Evolutionary conservation across 2,329 filamentous ascomycete species (phyloP).

Genomic region (Scedosporium apiospermum): DNA sequence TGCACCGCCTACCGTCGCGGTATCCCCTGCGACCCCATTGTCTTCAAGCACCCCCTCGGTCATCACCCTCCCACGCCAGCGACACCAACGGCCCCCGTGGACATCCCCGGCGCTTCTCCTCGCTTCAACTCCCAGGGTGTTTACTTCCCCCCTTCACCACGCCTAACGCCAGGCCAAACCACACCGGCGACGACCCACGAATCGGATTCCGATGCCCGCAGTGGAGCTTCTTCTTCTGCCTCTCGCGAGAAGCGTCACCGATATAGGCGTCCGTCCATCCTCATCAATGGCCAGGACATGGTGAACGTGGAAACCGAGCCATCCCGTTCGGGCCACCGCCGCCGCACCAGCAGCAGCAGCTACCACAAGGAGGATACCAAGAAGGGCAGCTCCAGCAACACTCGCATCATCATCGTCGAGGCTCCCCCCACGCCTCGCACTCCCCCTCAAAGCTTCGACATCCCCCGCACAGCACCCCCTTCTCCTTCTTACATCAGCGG

Average conservation of each 20-base stretch:
- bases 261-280: neutral
- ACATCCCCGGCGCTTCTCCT: slow-evolving; percentile 27
- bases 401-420: slow-evolving; percentile 35
- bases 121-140: slow-evolving; percentile 20
- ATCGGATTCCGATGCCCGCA: slow-evolving; percentile 3
- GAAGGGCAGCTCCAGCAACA: slow-evolving; percentile 15
- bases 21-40: slow-evolving; percentile 30
- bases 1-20: slow-evolving; percentile 30
- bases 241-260: neutral
- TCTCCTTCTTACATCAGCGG: slow-evolving; percentile 22
- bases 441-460: slow-evolving; percentile 30
- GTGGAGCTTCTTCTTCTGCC: neutral
- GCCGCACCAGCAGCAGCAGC: neutral
- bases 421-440: slow-evolving; percentile 35
- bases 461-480: slow-evolving; percentile 29
- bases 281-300: neutral
- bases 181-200: neutral
- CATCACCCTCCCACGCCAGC: slow-evolving; percentile 27
- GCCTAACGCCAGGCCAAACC: neutral
- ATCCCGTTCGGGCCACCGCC: neutral
- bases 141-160: slow-evolving; percentile 24
- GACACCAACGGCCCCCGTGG: slow-evolving; percentile 20
- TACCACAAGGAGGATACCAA: slow-evolving; percentile 10
- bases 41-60: slow-evolving; percentile 29
- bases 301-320: neutral